phyloP scores from a whole-genome alignment of 257 asterid species.

The Galeopsis tetrahit region DNA sequence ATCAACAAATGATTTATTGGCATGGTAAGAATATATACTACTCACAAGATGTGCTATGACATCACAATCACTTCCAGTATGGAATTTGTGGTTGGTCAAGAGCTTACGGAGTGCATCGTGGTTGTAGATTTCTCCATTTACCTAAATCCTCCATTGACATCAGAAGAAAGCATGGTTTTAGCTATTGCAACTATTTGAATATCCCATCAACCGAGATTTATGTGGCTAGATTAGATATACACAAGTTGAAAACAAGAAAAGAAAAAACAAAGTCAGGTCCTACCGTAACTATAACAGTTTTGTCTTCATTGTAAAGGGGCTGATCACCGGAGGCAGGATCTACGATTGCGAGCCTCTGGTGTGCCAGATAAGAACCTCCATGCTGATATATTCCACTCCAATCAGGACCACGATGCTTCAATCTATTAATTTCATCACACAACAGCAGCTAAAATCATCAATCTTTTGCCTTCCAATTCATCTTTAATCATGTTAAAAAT shows the following conservation, averaged over 20 bases:
- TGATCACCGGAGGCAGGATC: conserved; percentile 99
- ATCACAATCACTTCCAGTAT: conserved; percentile 94
- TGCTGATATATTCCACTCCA: conserved; percentile 95
- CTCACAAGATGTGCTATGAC: conserved; percentile 99
- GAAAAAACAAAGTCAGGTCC: no score
- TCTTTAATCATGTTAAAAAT: no score
- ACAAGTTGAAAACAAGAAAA: no score
- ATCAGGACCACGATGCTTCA: conserved; percentile 99
- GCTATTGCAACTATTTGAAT: not conserved
- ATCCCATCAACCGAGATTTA: not conserved
- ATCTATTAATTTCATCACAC: conserved; percentile 47
- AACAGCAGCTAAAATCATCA: conserved; percentile 6
- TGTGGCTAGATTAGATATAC: no score
- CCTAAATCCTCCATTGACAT: conserved; percentile 48
- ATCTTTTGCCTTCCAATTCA: not conserved
- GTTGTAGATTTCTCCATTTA: conserved; percentile 97
- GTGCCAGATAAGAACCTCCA: conserved; percentile 77
- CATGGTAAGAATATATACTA: conserved; percentile 3
- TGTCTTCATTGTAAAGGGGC: conserved; percentile 83
- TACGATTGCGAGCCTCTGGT: conserved; percentile 87
- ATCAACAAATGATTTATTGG: not conserved
- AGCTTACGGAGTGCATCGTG: conserved; percentile 71
- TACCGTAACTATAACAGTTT: conserved; percentile 81
- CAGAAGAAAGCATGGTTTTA: not conserved
- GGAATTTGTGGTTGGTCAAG: conserved; percentile 79